These are phyloP conservation scores for Candida hispaniensis DNA, from an alignment of 805 yeast species.

Conservation along the genomic window DNA sequence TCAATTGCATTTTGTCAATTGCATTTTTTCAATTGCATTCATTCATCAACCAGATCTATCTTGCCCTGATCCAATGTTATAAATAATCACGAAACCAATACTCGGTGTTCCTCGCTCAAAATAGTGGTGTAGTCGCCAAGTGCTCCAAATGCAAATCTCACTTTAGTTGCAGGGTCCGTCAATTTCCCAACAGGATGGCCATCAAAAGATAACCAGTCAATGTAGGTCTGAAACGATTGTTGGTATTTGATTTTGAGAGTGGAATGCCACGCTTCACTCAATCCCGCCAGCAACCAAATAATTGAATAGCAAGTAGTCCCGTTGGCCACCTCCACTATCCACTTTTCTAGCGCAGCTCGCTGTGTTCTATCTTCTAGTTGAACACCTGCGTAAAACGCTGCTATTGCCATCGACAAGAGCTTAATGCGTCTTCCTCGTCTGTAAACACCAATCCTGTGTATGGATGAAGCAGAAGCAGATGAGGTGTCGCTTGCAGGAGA, in stretches of 20 bases:
- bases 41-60: too few relatives aligned
- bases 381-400: slow-evolving; percentile 9
- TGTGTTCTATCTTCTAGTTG: slow-evolving; percentile 3
- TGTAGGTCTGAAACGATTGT: slow-evolving; percentile 5
- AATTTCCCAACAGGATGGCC: too few relatives aligned
- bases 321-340: slow-evolving; percentile 15
- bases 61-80: too few relatives aligned
- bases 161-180: slow-evolving; percentile 7
- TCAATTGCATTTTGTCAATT: too few relatives aligned
- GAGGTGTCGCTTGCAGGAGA: slow-evolving; percentile 4
- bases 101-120: slow-evolving; percentile 13
- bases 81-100: too few relatives aligned
- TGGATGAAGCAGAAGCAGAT: too few relatives aligned
- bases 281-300: slow-evolving; percentile 11
- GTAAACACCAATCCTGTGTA: slow-evolving; percentile 12
- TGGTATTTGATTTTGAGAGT: slow-evolving; percentile 9
- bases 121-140: slow-evolving; percentile 10
- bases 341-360: neutral
- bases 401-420: slow-evolving; percentile 7
- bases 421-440: slow-evolving; percentile 12
- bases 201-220: slow-evolving; percentile 8
- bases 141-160: slow-evolving; percentile 10
- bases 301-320: slow-evolving; percentile 13
- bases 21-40: too few relatives aligned
- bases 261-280: slow-evolving; percentile 8